These are phyloP conservation scores for Penicillium brasilianum DNA, from an alignment of 2,329 filamentous ascomycete species.

Conservation along the genomic window DNA sequence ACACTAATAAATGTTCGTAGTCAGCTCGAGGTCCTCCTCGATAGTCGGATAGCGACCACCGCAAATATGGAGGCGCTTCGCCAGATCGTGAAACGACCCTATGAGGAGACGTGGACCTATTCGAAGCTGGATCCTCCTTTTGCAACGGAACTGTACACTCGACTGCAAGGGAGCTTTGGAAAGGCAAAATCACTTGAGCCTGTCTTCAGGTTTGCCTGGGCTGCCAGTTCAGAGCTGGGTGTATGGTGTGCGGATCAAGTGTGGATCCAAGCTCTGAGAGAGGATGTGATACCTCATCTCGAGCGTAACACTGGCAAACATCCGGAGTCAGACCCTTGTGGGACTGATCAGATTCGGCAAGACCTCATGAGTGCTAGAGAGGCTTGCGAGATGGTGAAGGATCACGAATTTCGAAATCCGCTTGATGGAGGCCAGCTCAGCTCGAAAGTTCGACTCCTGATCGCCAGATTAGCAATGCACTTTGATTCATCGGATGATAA, in stretches of 20 bases:
- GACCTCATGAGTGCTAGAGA: constrained; percentile 63
- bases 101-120: constrained; percentile 63
- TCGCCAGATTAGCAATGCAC: constrained; percentile 63
- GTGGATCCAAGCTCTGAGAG: constrained; percentile 73
- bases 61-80: constrained; percentile 64
- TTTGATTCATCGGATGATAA: constrained; percentile 64
- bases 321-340: constrained; percentile 7
- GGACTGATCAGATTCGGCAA: constrained; percentile 53
- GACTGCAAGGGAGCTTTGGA: constrained; percentile 60
- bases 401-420: constrained; percentile 54
- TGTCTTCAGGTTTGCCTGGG: constrained; percentile 64
- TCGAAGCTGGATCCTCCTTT: constrained; percentile 59
- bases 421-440: constrained; percentile 60
- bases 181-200: constrained; percentile 59
- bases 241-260: constrained; percentile 83
- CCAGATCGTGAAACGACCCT: constrained; percentile 63
- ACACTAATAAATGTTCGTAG: constrained; percentile 33
- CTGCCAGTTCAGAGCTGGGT: constrained; percentile 71
- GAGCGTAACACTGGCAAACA: constrained; percentile 53
- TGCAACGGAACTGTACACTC: constrained; percentile 68
- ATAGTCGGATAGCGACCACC: constrained; percentile 82
- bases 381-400: constrained; percentile 62
- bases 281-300: constrained; percentile 66
- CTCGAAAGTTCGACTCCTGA: constrained; percentile 71
- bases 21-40: constrained; percentile 76